phyloP scores from a whole-genome alignment of 1,284 basidiomycete genomes.

The Lentinula novae-zelandiae region DNA sequence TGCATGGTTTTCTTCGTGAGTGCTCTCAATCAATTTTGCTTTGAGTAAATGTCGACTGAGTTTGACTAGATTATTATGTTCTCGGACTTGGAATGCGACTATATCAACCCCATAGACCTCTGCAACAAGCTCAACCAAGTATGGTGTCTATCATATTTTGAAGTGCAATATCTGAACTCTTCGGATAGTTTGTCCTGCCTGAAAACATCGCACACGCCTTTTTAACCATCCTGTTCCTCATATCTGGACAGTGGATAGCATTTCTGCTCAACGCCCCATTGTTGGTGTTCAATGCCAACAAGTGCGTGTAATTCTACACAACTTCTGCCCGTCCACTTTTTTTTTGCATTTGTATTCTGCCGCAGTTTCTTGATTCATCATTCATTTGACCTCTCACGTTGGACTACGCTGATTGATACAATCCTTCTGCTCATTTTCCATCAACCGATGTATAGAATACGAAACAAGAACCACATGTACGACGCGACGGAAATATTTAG shows the following conservation, averaged over 20 bases:
- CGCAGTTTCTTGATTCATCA: not conserved
- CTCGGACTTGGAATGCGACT: slow-evolving; percentile 96
- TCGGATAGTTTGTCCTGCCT: slow-evolving; percentile 86
- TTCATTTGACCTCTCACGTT: not conserved
- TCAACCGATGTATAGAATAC: slow-evolving; percentile 57
- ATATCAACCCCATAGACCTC: slow-evolving; percentile 99
- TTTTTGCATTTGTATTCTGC: not conserved
- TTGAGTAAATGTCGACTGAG: not conserved
- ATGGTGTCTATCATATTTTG: slow-evolving; percentile 13
- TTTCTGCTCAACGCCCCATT: slow-evolving; percentile 92
- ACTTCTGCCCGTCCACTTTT: not conserved
- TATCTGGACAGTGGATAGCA: slow-evolving; percentile 94
- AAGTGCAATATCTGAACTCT: not conserved
- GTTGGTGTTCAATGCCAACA: slow-evolving; percentile 91
- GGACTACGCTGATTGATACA: not conserved
- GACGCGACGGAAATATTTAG: slow-evolving; percentile 99
- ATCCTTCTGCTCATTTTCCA: not conserved
- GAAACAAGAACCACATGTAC: slow-evolving; percentile 95
- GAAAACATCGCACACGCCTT: slow-evolving; percentile 96
- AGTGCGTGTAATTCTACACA: slow-evolving; percentile 50
- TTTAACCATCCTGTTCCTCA: slow-evolving; percentile 84
- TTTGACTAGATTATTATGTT: slow-evolving; percentile 95
- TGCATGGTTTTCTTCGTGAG: slow-evolving; percentile 98
- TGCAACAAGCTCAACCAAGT: slow-evolving; percentile 99
- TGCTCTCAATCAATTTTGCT: slow-evolving; percentile 21